These are phyloP conservation scores for Suzukiozyma palmioleophila DNA, from an alignment of 1,139 yeast species.

Conservation along the genomic window DNA sequence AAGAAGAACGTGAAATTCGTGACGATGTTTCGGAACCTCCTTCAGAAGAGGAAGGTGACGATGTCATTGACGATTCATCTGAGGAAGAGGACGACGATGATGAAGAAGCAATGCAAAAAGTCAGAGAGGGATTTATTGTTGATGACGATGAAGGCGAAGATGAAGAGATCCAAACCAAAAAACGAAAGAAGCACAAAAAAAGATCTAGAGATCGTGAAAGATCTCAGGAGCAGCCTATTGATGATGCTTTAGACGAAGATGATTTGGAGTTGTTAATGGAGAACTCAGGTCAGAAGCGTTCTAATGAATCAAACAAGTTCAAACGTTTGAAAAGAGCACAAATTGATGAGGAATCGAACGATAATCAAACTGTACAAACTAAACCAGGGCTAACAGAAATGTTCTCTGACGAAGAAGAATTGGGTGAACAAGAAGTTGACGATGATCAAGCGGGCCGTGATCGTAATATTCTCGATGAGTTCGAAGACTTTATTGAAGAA, in stretches of 20 bases:
- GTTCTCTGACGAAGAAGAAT: slow-evolving; percentile 65
- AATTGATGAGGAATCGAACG: slow-evolving; percentile 28
- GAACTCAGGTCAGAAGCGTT: slow-evolving; percentile 68
- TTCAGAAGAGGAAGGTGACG: slow-evolving; percentile 39
- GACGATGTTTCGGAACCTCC: slow-evolving; percentile 25
- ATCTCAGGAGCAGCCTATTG: slow-evolving; percentile 36
- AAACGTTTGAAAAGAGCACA: slow-evolving; percentile 78
- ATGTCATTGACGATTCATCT: slow-evolving; percentile 63
- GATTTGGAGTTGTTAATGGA: slow-evolving; percentile 89
- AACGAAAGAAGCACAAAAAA: slow-evolving; percentile 28
- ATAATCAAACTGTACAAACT: slow-evolving; percentile 12
- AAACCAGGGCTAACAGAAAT: slow-evolving; percentile 60
- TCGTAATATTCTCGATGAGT: slow-evolving; percentile 62
- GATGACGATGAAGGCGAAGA: slow-evolving; percentile 80
- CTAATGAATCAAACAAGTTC: slow-evolving; percentile 43
- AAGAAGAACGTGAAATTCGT: slow-evolving; percentile 35
- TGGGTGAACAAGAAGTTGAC: slow-evolving; percentile 11
- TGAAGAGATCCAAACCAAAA: slow-evolving; percentile 36
- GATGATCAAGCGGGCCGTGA: slow-evolving; percentile 34
- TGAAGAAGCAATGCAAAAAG: slow-evolving; percentile 68
- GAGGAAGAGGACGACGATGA: slow-evolving; percentile 76
- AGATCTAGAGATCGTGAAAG: slow-evolving; percentile 36
- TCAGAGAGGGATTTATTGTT: slow-evolving; percentile 90
- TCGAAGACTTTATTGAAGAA: slow-evolving; percentile 95
- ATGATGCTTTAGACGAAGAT: slow-evolving; percentile 85